Evolutionary conservation across 768 basidiomycete species (phyloP), one percentile per base, ranked within the genome.

Genomic region (Lactifluus piperatus): DNA sequence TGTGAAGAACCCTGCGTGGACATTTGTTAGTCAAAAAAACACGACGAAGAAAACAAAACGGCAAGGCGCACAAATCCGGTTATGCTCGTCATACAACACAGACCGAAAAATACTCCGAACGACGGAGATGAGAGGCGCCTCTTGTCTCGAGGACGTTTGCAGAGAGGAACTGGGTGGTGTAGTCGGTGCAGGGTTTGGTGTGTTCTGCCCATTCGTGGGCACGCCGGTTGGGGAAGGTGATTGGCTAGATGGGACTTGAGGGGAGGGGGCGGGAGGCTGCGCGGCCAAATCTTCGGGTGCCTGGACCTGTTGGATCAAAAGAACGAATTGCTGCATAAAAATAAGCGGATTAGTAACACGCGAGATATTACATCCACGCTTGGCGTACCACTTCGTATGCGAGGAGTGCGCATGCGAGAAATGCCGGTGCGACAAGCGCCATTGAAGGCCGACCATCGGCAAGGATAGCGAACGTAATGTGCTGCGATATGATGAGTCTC

Each of bases 391-490:
- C 85, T 75, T 94, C 87, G 61, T 91, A 84, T 11, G 91, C 76
- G 68, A 94, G 86, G 24, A 92, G 71, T 5, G 90, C 75, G 56
- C 88, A 87, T 11, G 89, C 85, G 26, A 94, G 67, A 66, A 93
- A 94, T 0, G 91, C 90, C 1, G 93, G 91, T 0, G 87, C 86
- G 41, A 94, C 77, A 26, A 94, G 76, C 1, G 91, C 85, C 24
- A 95, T 71, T 1, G 91, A 91, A 2, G 91, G 81, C 30, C 84
- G 75, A 44, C 91, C 91, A 61, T 94, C 88, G 3, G 88, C 84
- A 37, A 94, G 73, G 56, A 94, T 86, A 4, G 89, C 91, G 58
- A 95, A 86, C 0, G 91, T 94, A 54, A 94, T 83, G 66, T 94
- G 91, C 77, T 78, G 54, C 3, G 45, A 43, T 20, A 20, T 36